Base-by-base conservation (phyloP, 805 yeast species). In the Pichia phayaonensis region DNA sequence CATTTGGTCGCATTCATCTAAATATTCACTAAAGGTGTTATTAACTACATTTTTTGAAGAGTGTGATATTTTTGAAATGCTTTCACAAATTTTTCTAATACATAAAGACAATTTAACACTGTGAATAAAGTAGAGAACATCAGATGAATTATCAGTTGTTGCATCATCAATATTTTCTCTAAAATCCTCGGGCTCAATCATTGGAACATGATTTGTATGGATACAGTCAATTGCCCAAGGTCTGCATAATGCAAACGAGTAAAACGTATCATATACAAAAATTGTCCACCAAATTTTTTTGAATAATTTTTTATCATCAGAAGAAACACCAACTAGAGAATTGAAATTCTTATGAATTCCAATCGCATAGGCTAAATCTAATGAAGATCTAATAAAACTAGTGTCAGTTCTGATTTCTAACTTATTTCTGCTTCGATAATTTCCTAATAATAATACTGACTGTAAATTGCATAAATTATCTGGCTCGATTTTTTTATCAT, bases 221-320 rank as follows among this genome's bases (percentile, higher is more conserved):
- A 29, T 81, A 49, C 83, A 69, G 60, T 83, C 85, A 46, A 87
- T 83, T 49, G 76, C 72, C 27, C 79, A 68, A 0, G 95, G 92
- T 49, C 94, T 71, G 18, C 94, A 92, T 64, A 82, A 77, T 45
- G 79, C 70, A 56, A 86, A 84, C 6, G 90, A 80, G 10, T 77
- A 77, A 43, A 75, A 72, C 8, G 87, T 68, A 64, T 86, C 95
- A 58, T 83, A 79, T 51, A 76, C 76, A 63, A 83, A 85, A 27
- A 86, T 64, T 52, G 80, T 71, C 95, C 95, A 86, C 90, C 90
- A 86, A 15, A 84, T 72, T 42, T 90, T 70, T 56, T 83, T 75
- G 75, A 84, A 80, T 40, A 81, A 61, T 53, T 77, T 77, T 46
- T 57, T 63, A 15, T 57, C 60, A 45, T 47, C 26, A 1, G 38